Evolutionary conservation across 768 basidiomycete genomes (phyloP), one percentile per base, ranked within the genome.

Genomic region (Amanita polypyramis): DNA sequence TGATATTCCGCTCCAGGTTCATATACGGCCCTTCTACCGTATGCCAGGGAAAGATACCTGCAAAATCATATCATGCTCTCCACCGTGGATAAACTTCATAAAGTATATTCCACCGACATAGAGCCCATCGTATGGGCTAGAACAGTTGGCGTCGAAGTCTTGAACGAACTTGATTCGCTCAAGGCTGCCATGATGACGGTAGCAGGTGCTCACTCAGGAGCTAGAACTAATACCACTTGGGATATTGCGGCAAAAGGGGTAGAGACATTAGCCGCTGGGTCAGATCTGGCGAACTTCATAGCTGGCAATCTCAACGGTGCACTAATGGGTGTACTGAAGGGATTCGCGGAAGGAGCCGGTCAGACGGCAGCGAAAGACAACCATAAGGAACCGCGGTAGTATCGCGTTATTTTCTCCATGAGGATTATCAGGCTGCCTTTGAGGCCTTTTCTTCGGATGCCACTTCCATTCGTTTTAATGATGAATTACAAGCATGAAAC

Each of bases 31-130:
- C 74, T 97, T 11, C 62, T 76, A 0, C 77, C 81, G 0, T 98
- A 96, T 60, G 73, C 86, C 0, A 79, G 80, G 44, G 80, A 83
- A 52, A 75, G 94, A 37, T 98, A 96, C 62, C 67, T 88, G 41
- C 75, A 73, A 51, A 98, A 98, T 63, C 93, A 97, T 66, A 77
- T 78, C 40, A 62, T 94, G 37, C 80, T 98, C 72, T 77, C 81
- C 12, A 79, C 81, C 1, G 76, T 87, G 42, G 94, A 99, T 66
- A 93, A 93, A 58, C 72, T 98, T 30, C 86, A 94, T 66, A 89
- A 89, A 56, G 58, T 98, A 14, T 98, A 94, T 61, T 68, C 81
- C 1, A 75, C 75, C 3, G 77, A 82, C 36, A 65, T 68, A 29
- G 75, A 71, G 20, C 80, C 83, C 1, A 58, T 93, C 10, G 92